Conservation (phyloP, 306 rosid genomes). For the Cucumis melo region DNA sequence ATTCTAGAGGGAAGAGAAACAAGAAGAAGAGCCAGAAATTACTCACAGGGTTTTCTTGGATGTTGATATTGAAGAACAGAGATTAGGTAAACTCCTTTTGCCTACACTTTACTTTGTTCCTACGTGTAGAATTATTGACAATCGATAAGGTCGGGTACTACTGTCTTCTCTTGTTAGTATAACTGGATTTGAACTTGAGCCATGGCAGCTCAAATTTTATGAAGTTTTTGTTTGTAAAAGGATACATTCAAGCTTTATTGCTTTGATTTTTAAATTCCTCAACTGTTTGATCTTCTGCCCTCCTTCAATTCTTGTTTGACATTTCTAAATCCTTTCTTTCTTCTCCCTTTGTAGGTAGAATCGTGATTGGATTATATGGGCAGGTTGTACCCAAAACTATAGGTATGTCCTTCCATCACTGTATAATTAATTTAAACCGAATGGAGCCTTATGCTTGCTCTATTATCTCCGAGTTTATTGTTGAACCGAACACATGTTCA, state of each 20-base stretch:
- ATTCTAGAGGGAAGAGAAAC: too few relatives aligned
- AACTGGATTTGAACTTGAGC: background rate
- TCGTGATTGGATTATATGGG: constrained; percentile 73
- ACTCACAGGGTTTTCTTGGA: too few relatives aligned
- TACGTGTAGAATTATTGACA: background rate
- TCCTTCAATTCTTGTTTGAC: too few relatives aligned
- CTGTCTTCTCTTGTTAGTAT: background rate
- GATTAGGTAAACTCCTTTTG: too few relatives aligned
- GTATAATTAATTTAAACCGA: background rate
- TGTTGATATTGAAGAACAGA: too few relatives aligned
- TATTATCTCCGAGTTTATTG: background rate
- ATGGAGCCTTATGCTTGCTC: background rate
- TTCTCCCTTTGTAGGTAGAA: constrained; percentile 47
- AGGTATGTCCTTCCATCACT: constrained; percentile 30
- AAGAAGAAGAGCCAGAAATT: too few relatives aligned
- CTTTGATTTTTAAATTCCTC: background rate
- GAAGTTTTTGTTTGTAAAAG: background rate
- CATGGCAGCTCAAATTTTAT: background rate
- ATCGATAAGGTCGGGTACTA: background rate
- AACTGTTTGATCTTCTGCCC: background rate
- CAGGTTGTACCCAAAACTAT: constrained; percentile 74
- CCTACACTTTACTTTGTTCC: too few relatives aligned
- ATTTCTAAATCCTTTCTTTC: background rate
- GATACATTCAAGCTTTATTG: background rate
- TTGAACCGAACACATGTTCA: background rate